phyloP scores from a whole-genome alignment of 2,329 filamentous ascomycete genomes.

The Trichoderma sp. region DNA sequence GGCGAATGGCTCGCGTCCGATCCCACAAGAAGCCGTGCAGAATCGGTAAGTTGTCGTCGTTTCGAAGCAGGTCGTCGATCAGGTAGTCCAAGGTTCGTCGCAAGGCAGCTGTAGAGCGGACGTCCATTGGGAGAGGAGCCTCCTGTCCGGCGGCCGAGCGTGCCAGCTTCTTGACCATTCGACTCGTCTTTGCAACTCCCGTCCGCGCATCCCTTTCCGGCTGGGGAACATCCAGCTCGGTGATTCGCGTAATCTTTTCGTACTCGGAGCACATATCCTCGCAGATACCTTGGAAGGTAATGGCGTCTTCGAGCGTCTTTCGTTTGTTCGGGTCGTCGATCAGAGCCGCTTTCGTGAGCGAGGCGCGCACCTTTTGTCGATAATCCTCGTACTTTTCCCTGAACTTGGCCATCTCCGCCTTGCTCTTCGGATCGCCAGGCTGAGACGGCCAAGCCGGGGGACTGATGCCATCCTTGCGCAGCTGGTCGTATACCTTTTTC shows the following conservation, averaged over 20 bases:
- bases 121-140: constrained; percentile 67
- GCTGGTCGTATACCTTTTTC: constrained; percentile 53
- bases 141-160: constrained; percentile 70
- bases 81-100: constrained; percentile 65
- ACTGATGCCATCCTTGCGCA: constrained; percentile 57
- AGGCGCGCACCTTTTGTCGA: constrained; percentile 57
- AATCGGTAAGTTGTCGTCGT: constrained; percentile 56
- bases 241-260: constrained; percentile 65
- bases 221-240: constrained; percentile 59
- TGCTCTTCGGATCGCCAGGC: constrained; percentile 55
- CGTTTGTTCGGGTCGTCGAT: constrained; percentile 67
- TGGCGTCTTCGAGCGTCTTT: constrained; percentile 63
- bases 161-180: constrained; percentile 69
- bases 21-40: constrained; percentile 70
- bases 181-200: constrained; percentile 50
- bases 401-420: constrained; percentile 56
- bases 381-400: constrained; percentile 60
- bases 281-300: constrained; percentile 68
- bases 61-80: constrained; percentile 59
- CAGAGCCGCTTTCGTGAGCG: constrained; percentile 60
- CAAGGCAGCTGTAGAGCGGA: constrained; percentile 62
- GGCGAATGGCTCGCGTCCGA: constrained; percentile 66
- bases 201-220: constrained; percentile 56
- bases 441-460: constrained; percentile 60
- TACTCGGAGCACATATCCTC: constrained; percentile 71